These are phyloP conservation scores for Aspergillus texensis DNA, from an alignment of 2,329 filamentous ascomycete species.

Conservation along the genomic window DNA sequence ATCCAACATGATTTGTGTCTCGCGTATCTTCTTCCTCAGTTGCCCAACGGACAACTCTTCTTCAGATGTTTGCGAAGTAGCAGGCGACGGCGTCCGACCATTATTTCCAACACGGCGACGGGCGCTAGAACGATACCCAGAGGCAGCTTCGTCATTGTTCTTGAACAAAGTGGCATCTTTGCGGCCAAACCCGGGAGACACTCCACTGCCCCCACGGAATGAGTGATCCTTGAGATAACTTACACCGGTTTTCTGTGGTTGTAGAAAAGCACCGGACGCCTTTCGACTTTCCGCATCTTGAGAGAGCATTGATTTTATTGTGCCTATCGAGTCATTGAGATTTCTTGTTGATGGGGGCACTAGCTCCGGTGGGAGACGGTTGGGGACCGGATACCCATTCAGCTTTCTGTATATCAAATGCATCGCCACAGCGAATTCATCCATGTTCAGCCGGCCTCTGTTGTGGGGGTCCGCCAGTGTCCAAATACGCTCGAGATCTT, in stretches of 20 bases:
- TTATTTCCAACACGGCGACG: constrained; percentile 77
- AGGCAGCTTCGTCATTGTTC: constrained; percentile 83
- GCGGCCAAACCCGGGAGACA: constrained; percentile 62
- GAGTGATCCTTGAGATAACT: constrained; percentile 97
- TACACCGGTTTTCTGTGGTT: constrained; percentile 96
- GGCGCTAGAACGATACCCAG: constrained; percentile 91
- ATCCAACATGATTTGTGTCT: constrained; percentile 92
- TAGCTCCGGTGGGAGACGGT: constrained; percentile 83
- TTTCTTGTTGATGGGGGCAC: constrained; percentile 94
- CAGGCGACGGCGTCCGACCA: constrained; percentile 75
- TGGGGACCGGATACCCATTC: constrained; percentile 91
- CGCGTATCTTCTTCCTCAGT: constrained; percentile 85
- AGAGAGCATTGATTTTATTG: constrained; percentile 85
- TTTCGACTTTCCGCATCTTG: constrained; percentile 89
- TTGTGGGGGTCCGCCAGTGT: constrained; percentile 92
- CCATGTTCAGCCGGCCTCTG: constrained; percentile 89
- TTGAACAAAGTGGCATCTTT: constrained; percentile 97
- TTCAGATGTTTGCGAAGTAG: constrained; percentile 66
- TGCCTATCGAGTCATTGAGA: constrained; percentile 87
- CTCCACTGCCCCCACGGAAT: constrained; percentile 67
- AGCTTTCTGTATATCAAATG: constrained; percentile 97
- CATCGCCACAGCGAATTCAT: constrained; percentile 98
- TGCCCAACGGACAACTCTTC: constrained; percentile 88
- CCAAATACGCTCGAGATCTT: constrained; percentile 90
- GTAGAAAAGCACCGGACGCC: constrained; percentile 82